Evolutionary conservation across 768 basidiomycete species (phyloP).

Genomic region (Exidia glandulosa): DNA sequence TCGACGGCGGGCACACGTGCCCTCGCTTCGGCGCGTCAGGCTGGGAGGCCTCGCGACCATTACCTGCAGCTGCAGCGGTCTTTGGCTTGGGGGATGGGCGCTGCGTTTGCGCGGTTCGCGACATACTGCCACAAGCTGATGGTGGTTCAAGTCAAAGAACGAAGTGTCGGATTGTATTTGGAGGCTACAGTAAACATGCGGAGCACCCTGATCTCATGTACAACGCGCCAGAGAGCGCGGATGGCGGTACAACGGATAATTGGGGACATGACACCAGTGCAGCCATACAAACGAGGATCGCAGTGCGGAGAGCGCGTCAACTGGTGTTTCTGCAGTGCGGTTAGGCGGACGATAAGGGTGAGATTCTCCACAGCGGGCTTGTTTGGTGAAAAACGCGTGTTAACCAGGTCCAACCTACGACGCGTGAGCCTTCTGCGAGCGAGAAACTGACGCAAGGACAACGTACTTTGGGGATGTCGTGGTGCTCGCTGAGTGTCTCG

Average conservation of each 20-base stretch:
- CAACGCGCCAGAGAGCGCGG: not conserved
- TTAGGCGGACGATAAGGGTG: no score
- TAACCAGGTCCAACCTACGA: slow-evolving; percentile 77
- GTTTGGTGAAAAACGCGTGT: slow-evolving; percentile 21
- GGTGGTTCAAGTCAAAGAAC: not conserved
- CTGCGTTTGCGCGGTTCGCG: not conserved
- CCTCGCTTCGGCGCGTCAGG: slow-evolving; percentile 31
- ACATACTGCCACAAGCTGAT: not conserved
- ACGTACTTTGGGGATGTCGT: slow-evolving; percentile 84
- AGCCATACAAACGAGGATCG: not conserved
- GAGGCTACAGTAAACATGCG: not conserved
- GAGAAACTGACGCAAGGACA: slow-evolving; percentile 11
- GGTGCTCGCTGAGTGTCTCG: slow-evolving; percentile 82
- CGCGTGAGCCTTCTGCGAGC: no score
- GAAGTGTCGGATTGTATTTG: not conserved
- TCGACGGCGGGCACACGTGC: slow-evolving; percentile 43
- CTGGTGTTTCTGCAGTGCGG: not conserved
- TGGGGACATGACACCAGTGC: not conserved
- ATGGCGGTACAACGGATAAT: not conserved
- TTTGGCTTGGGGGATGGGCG: not conserved
- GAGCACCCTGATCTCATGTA: not conserved
- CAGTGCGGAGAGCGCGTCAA: not conserved
- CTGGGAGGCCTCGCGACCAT: not conserved
- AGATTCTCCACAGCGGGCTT: no score
- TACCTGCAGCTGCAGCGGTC: not conserved